Percentiles rank a stretch among this genome's conserved stretches.
Conservation (phyloP, 345 rosid species). For the Raphanus raphanistrum region DNA sequence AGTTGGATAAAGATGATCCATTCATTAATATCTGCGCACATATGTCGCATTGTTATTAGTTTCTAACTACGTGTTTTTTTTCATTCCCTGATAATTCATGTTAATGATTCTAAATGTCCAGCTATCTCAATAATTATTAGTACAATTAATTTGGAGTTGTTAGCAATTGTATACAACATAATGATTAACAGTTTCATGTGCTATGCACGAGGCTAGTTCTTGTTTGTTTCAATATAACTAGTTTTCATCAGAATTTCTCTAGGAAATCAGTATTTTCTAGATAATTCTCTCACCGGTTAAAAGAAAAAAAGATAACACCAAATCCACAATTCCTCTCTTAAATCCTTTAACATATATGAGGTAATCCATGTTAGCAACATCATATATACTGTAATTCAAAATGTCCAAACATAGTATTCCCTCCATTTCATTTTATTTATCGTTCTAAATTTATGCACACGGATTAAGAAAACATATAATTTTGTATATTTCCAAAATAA, state of each 20-base stretch:
- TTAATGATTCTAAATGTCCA: slow-evolving; percentile 21
- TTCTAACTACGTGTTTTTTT: not conserved
- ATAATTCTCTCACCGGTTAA: not conserved
- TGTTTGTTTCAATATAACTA: not conserved
- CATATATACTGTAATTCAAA: not conserved
- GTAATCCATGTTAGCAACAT: not conserved
- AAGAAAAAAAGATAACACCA: not conserved
- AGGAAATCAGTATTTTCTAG: not conserved
- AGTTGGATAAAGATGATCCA: slow-evolving; percentile 5
- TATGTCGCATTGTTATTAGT: slow-evolving; percentile 7
- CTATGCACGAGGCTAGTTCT: slow-evolving; percentile 21
- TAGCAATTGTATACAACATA: slow-evolving; percentile 6
- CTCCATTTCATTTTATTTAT: too few species aligned
- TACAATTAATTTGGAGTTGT: slow-evolving; percentile 12
- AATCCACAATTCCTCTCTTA: not conserved
- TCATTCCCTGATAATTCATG: slow-evolving; percentile 5
- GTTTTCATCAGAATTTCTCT: not conserved
- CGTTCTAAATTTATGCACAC: too few species aligned
- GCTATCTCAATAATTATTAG: slow-evolving; percentile 21
- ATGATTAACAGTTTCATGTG: slow-evolving; percentile 31
- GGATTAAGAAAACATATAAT: too few species aligned
- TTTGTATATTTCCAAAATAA: too few species aligned
- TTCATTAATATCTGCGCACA: slow-evolving; percentile 8
- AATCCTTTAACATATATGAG: not conserved
- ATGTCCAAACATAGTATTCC: not conserved